Base-by-base conservation (phyloP, 139 green algal species). In the Tetradesmus obliquus region DNA sequence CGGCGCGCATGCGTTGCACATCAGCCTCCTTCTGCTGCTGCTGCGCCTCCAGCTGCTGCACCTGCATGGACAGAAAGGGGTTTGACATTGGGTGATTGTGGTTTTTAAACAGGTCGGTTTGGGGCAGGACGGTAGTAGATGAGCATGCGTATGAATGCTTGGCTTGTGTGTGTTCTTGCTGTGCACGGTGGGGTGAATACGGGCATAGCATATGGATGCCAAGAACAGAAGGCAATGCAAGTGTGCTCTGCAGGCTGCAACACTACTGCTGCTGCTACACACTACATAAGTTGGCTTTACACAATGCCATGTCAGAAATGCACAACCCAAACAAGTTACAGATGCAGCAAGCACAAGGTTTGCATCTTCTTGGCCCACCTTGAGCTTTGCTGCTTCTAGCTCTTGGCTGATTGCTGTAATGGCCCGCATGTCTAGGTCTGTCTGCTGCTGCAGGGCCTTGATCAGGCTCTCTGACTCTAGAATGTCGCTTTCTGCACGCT, bases 11-110 rank as follows among this genome's bases (percentile, higher is more conserved):
- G 2, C 74, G 54, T 19, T 84, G n/a, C 51, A 91, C 15, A 19
- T 86, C 72, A 45, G 20, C 20, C 58, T 91, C 88, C 15, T 91
- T 91, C 57, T 91, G 88, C 55, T 86, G 76, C 88, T 91, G 88
- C 76, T 86, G 74, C 83, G 88, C 88, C 55, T 91, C 88, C 12
- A 91, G 79, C 58, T 91, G 88, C 76, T 86, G 57, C 45, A 91
- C 89, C 58, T 88, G n/a, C 22, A n/a, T 57, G 20, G 22, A 57
- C 81, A 24, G 2, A 6, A 76, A 24, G 15, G 32, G 32, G 32
- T 45, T 45, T 45, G 32, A 45, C 32, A 45, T 45, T 45, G 32
- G 32, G 32, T 45, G 32, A 45, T 45, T 45, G 32, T 45, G 32
- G 32, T 45, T 45, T 45, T 45, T 45, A 45, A 45, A 45, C 32